Evolutionary conservation across 116 monocot genomes (phyloP).

Genomic region (Trichopus zeylanicus): DNA sequence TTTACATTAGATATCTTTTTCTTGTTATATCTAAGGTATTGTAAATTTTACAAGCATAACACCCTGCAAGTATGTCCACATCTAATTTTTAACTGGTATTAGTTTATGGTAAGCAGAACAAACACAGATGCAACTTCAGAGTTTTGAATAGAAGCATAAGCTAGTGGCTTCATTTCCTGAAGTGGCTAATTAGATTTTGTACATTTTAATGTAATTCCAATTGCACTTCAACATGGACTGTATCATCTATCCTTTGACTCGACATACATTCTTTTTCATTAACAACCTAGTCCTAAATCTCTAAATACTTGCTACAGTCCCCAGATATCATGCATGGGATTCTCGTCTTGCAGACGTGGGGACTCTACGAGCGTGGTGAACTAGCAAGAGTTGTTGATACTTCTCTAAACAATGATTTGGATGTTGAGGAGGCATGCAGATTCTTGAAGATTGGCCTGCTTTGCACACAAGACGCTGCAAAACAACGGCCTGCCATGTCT

Average conservation of each 20-base stretch:
- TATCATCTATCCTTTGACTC: no score
- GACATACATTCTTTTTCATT: background rate
- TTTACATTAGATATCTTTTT: no score
- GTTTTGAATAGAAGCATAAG: no score
- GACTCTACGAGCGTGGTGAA: conserved; percentile 26
- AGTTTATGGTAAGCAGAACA: no score
- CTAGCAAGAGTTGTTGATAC: conserved; percentile 33
- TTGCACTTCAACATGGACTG: no score
- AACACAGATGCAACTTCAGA: no score
- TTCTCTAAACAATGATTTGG: conserved; percentile 30
- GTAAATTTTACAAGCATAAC: no score
- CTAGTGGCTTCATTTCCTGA: no score
- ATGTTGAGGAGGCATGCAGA: conserved; percentile 32
- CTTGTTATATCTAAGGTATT: background rate
- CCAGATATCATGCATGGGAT: background rate
- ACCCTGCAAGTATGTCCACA: no score
- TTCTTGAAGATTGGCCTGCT: conserved; percentile 54
- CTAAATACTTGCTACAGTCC: background rate
- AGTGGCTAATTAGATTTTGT: no score
- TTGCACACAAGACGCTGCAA: conserved; percentile 53
- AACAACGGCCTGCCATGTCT: conserved; percentile 49
- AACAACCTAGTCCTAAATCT: background rate
- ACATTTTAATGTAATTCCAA: background rate
- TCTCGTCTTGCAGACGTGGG: conserved; percentile 38
- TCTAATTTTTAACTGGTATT: no score